Conservation (phyloP, 345 rosid species). For the Pistacia atlantica region DNA sequence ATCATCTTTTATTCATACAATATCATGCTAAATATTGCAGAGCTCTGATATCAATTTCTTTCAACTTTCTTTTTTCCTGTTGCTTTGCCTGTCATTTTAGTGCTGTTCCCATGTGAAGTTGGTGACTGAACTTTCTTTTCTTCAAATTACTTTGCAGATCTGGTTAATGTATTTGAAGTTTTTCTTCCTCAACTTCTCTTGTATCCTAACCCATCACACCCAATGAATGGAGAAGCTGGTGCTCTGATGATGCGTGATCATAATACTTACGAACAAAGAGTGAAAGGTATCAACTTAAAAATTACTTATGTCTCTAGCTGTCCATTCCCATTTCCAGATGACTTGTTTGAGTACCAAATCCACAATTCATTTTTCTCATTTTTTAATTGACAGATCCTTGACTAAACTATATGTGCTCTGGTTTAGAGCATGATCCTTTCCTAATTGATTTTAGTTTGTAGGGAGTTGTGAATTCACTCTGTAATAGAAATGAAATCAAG, state of each 20-base stretch:
- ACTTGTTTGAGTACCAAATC: neutral
- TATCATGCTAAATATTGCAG: neutral
- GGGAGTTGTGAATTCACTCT: neutral
- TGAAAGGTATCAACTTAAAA: constrained; percentile 58
- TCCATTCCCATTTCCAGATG: neutral
- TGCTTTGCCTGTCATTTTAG: neutral
- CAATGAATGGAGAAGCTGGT: constrained; percentile 98
- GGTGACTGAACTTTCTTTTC: constrained; percentile 3
- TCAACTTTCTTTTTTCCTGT: constrained; percentile 12
- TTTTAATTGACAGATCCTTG: too few relatives aligned
- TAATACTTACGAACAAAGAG: constrained; percentile 73
- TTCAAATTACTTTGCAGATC: constrained; percentile 50
- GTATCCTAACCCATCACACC: constrained; percentile 96
- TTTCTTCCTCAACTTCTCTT: constrained; percentile 98
- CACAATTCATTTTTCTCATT: neutral
- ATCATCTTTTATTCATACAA: neutral
- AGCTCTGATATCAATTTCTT: constrained; percentile 8
- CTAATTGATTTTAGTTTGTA: neutral
- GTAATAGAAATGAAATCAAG: too few relatives aligned
- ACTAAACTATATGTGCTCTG: too few relatives aligned
- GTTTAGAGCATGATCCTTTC: too few relatives aligned
- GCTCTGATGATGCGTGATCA: constrained; percentile 95
- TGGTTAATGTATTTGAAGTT: constrained; percentile 94
- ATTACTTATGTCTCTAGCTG: neutral
- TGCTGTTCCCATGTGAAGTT: constrained; percentile 9